Percentiles rank a stretch among this genome's conserved stretches.
Evolutionary conservation across 805 yeast genomes (phyloP).

Genomic region (Pichia exigua): DNA sequence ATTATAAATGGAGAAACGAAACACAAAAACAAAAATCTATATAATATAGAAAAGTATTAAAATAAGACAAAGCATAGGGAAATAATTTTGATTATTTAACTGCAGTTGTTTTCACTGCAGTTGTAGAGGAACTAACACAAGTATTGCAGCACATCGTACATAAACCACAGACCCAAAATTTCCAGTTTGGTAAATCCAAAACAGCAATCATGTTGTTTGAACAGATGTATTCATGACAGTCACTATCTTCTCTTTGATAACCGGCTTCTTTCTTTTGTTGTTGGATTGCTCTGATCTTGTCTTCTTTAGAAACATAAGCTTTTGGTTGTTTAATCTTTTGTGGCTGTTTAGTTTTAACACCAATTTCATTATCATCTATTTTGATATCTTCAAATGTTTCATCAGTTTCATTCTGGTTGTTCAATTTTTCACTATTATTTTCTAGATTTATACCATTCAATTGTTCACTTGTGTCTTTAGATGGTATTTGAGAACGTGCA

Average conservation of each 20-base stretch:
- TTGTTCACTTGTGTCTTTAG: not conserved
- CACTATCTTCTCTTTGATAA: constrained; percentile 22
- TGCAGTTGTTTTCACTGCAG: constrained; percentile 1
- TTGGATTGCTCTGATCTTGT: constrained; percentile 3
- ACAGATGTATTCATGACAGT: constrained; percentile 25
- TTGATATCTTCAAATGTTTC: not conserved
- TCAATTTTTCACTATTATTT: not conserved
- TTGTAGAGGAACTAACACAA: constrained; percentile 3
- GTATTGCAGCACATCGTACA: constrained; percentile 7
- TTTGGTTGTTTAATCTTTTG: constrained; percentile 4
- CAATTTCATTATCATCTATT: not conserved
- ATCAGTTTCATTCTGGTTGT: not conserved
- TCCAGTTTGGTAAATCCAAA: constrained; percentile 8
- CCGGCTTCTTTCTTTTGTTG: constrained; percentile 13
- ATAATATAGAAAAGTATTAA: not conserved
- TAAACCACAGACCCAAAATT: not conserved
- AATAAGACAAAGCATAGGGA: not conserved
- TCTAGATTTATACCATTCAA: not conserved
- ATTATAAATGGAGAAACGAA: not conserved
- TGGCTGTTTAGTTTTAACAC: constrained; percentile 7
- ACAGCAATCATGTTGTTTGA: constrained; percentile 12
- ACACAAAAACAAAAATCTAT: not conserved
- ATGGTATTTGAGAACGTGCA: not conserved
- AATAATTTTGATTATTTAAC: not conserved
- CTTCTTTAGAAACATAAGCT: constrained; percentile 5